phyloP scores from a whole-genome alignment of 805 yeast species.

The Yamadazyma takamatsuzukensis region DNA sequence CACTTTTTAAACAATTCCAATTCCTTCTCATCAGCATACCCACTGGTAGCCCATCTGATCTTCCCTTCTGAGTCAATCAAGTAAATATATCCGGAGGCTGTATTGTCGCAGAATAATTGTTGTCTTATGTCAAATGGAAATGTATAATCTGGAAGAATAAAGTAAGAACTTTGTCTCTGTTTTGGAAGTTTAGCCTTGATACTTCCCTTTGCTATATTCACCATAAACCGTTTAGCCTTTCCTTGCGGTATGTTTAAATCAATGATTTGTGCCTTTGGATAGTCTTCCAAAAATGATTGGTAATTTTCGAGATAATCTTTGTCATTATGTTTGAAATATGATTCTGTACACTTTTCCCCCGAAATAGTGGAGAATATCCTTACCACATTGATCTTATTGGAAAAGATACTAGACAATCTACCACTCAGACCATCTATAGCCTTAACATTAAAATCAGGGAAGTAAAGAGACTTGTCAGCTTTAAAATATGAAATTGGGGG shows the following conservation, averaged over 20 bases:
- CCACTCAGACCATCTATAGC: slow-evolving; percentile 39
- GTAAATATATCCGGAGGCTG: slow-evolving; percentile 79
- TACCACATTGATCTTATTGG: slow-evolving; percentile 57
- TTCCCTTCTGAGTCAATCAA: slow-evolving; percentile 69
- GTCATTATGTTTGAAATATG: slow-evolving; percentile 50
- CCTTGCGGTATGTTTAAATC: slow-evolving; percentile 77
- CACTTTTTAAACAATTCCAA: slow-evolving; percentile 59
- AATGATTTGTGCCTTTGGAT: slow-evolving; percentile 63
- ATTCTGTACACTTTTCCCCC: slow-evolving; percentile 64
- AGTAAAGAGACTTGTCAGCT: slow-evolving; percentile 66
- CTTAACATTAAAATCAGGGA: slow-evolving; percentile 72
- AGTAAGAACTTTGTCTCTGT: slow-evolving; percentile 53
- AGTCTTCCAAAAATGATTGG: slow-evolving; percentile 32
- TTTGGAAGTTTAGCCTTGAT: slow-evolving; percentile 44
- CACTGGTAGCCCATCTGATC: slow-evolving; percentile 91
- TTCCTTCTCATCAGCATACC: slow-evolving; percentile 71
- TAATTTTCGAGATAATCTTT: slow-evolving; percentile 40
- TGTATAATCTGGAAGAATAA: slow-evolving; percentile 59
- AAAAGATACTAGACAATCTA: slow-evolving; percentile 37
- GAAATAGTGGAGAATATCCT: slow-evolving; percentile 63
- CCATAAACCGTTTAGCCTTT: slow-evolving; percentile 59
- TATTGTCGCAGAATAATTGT: slow-evolving; percentile 62
- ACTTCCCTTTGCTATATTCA: slow-evolving; percentile 44
- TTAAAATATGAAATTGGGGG: slow-evolving; percentile 81
- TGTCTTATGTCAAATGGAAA: slow-evolving; percentile 57